Evolutionary conservation across 192 early-diverging fungal species (phyloP).

Genomic region (Gryganskiella cystojenkinii): DNA sequence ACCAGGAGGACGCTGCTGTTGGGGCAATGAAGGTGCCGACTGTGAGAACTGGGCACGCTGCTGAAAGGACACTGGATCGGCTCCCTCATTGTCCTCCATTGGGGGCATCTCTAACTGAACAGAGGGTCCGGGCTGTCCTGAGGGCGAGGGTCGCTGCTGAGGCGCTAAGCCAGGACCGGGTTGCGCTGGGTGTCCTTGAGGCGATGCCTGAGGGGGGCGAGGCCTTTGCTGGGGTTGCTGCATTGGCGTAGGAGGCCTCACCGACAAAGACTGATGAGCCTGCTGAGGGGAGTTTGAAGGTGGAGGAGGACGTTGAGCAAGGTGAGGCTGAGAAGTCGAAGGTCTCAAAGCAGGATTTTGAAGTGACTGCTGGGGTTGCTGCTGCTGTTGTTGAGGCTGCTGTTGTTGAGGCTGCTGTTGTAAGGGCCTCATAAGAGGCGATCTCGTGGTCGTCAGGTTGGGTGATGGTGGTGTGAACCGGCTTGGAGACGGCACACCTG

Average conservation of each 20-base stretch:
- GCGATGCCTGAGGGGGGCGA: constrained; percentile 21
- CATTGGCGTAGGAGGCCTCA: constrained; percentile 16
- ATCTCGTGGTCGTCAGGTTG: constrained; percentile 2
- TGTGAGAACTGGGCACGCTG: neutral
- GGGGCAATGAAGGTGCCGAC: neutral
- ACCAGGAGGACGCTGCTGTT: constrained; percentile 20
- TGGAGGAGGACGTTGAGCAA: constrained; percentile 22
- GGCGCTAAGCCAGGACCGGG: constrained; percentile 1
- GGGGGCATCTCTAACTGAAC: constrained; percentile 8
- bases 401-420: constrained; percentile 27
- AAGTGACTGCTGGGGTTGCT: constrained; percentile 6
- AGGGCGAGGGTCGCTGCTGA: constrained; percentile 9
- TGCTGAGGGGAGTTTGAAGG: constrained; percentile 24
- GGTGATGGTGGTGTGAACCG: constrained; percentile 40
- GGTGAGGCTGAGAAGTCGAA: constrained; percentile 29
- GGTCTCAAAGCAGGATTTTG: constrained; percentile 16
- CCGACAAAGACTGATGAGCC: constrained; percentile 12
- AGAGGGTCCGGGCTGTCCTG: neutral
- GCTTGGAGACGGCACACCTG: constrained; percentile 6
- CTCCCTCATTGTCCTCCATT: neutral
- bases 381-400: constrained; percentile 6
- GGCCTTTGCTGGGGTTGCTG: constrained; percentile 40
- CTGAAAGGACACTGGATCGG: neutral
- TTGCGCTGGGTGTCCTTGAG: constrained; percentile 14
- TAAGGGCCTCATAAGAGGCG: constrained; percentile 40